Evolutionary conservation across 108 stramenopile genomes (phyloP), one percentile per base, ranked within the genome.

Genomic region (Phaeodactylum tricornutum): DNA sequence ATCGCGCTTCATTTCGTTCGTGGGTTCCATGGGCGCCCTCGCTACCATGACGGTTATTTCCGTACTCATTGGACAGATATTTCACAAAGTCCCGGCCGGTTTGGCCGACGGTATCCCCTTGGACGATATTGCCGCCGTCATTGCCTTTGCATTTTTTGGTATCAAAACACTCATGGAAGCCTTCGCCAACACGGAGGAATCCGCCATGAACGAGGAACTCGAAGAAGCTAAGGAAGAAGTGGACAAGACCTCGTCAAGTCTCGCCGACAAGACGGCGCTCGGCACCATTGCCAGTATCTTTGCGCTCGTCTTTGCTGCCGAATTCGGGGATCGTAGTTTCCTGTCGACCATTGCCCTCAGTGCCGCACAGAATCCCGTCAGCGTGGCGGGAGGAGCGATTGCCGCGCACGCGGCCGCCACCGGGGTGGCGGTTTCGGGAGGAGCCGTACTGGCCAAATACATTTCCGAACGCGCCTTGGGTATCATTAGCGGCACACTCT

Each of bases 341-440:
- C 83, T 99, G 33, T 94, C 96, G 21, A 99, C 98, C 16, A 98
- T 99, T 43, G 96, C 98, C 6, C 57, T 99, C 42, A 83, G 87
- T 12, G 91, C 98, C 27, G 91, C 95, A 34, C 96, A 99, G 65
- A 93, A 98, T 55, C 92, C 95, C 8, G 58, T 91, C 17, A 90
- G 92, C 45, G 96, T 99, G 12, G 81, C 75, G 21, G 81, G 61
- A 9, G 98, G 98, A 20, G 96, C 84, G 20, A 72, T 95, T 53
- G 69, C 94, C 22, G 98, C 96, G 21, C 98, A 99, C 60, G 86
- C 66, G 8, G 40, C 81, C 14, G 92, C 92, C 3, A 93, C 92
- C 31, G 92, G 84, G 14, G 85, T 93, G 66, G 92, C 92, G 30
- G 92, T 93, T 2, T 41, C 79, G n/a, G 79, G 80, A 29, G 92